Evolutionary conservation across 169 alveolate genomes (phyloP).

Genomic region (Plasmodium blacklocki): DNA sequence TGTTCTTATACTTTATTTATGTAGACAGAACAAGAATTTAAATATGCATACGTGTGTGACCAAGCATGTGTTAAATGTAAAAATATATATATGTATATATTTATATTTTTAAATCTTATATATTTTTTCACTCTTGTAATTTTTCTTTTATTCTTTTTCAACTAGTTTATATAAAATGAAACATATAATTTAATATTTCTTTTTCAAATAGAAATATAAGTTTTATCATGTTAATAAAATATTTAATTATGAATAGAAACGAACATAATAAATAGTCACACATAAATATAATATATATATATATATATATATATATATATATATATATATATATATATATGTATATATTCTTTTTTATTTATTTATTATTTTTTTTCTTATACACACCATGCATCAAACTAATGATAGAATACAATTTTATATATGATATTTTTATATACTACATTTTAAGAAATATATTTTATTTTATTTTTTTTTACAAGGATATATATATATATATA

Average conservation of each 20-base stretch:
- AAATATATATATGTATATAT: neutral
- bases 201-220: slow-evolving; percentile 37
- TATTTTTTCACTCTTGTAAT: neutral
- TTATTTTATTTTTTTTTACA: slow-evolving; percentile 10
- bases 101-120: too few species aligned
- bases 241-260: slow-evolving; percentile 14
- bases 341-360: neutral
- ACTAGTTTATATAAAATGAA: slow-evolving; percentile 8
- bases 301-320: slow-evolving; percentile 16
- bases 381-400: slow-evolving; percentile 48
- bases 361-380: slow-evolving; percentile 10
- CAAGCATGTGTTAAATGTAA: slow-evolving; percentile 6
- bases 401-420: slow-evolving; percentile 22
- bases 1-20: neutral
- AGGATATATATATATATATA: neutral
- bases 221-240: slow-evolving; percentile 2
- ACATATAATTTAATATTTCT: slow-evolving; percentile 17
- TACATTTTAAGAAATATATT: slow-evolving; percentile 48
- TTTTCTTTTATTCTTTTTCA: neutral
- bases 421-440: slow-evolving; percentile 6
- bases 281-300: too few species aligned
- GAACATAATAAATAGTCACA: slow-evolving; percentile 5
- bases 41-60: neutral
- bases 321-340: too few species aligned
- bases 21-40: slow-evolving; percentile 19